Evolutionary conservation across 1,284 basidiomycete genomes (phyloP).

Genomic region (Ganoderma leucocontextum): DNA sequence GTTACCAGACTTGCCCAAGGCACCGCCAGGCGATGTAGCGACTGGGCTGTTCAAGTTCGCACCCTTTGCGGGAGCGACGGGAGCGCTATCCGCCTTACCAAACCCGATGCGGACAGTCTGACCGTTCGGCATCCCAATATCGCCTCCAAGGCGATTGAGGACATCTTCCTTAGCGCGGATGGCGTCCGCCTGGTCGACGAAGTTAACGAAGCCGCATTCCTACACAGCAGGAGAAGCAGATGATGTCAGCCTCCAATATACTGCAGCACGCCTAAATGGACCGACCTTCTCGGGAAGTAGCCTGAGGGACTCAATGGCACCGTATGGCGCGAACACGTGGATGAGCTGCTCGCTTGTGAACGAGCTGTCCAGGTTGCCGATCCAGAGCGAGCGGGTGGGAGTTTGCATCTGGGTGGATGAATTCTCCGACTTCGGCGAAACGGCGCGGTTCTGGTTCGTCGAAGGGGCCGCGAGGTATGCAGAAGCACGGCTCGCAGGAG

Average conservation of each 20-base stretch:
- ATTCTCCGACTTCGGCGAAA: slow-evolving; percentile 81
- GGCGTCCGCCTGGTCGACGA: slow-evolving; percentile 93
- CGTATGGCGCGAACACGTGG: slow-evolving; percentile 94
- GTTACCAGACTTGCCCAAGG: slow-evolving; percentile 55
- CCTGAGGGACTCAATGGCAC: slow-evolving; percentile 94
- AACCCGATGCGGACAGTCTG: slow-evolving; percentile 97
- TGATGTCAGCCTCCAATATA: slow-evolving; percentile 22
- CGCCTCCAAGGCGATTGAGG: slow-evolving; percentile 91
- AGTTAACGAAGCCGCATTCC: slow-evolving; percentile 99
- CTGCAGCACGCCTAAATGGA: slow-evolving; percentile 15
- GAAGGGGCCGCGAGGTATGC: slow-evolving; percentile 72
- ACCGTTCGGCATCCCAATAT: slow-evolving; percentile 92
- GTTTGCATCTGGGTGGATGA: slow-evolving; percentile 81
- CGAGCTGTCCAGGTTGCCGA: slow-evolving; percentile 94
- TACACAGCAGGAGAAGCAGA: slow-evolving; percentile 42
- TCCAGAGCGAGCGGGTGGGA: slow-evolving; percentile 96
- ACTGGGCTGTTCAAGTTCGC: slow-evolving; percentile 66
- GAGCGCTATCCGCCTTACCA: slow-evolving; percentile 95
- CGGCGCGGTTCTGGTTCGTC: slow-evolving; percentile 67
- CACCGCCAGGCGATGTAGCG: slow-evolving; percentile 67
- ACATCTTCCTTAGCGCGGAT: slow-evolving; percentile 97
- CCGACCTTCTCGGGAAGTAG: slow-evolving; percentile 94
- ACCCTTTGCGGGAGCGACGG: slow-evolving; percentile 85
- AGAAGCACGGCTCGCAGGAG: slow-evolving; percentile 63
- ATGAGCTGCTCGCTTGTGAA: slow-evolving; percentile 95